phyloP scores from a whole-genome alignment of 768 basidiomycete species.

The Pleurotus tuoliensis region DNA sequence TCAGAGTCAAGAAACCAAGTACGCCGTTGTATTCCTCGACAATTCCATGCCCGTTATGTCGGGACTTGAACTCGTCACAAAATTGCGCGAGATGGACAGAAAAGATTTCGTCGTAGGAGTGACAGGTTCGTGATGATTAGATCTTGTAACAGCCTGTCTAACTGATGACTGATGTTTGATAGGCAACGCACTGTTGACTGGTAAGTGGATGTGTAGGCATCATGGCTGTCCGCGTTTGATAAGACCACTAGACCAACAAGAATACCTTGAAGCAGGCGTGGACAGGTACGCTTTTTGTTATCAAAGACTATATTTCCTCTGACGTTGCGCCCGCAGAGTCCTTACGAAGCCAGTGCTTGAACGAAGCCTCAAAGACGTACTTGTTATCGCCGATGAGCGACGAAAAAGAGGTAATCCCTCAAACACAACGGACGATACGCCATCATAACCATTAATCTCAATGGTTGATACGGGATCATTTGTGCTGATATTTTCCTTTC shows the following conservation, averaged over 20 bases:
- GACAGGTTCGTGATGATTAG: constrained; percentile 44
- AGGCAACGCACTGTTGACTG: constrained; percentile 53
- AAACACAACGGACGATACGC: constrained; percentile 6
- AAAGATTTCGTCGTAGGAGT: constrained; percentile 81
- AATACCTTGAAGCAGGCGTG: constrained; percentile 72
- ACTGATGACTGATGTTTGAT: constrained; percentile 8
- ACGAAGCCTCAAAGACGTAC: constrained; percentile 41
- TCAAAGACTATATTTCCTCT: too few relatives aligned
- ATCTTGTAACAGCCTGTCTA: not conserved
- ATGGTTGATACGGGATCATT: constrained; percentile 5
- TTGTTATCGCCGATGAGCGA: constrained; percentile 42
- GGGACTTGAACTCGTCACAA: constrained; percentile 64
- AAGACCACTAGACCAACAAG: constrained; percentile 55
- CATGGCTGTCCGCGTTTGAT: constrained; percentile 4
- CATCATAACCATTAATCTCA: constrained; percentile 4
- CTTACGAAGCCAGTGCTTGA: constrained; percentile 81
- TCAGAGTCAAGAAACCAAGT: constrained; percentile 31
- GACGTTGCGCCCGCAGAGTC: constrained; percentile 37
- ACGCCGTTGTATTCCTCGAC: constrained; percentile 48
- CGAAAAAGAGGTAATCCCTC: constrained; percentile 27
- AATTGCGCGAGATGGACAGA: constrained; percentile 61
- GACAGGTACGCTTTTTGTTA: constrained; percentile 50
- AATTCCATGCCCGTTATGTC: constrained; percentile 87
- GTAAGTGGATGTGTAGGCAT: constrained; percentile 23
- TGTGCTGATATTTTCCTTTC: constrained; percentile 4